Percentiles rank a stretch among this genome's conserved stretches.
Conservation (phyloP, 106 monocot species). For the Dioscorea alata region DNA sequence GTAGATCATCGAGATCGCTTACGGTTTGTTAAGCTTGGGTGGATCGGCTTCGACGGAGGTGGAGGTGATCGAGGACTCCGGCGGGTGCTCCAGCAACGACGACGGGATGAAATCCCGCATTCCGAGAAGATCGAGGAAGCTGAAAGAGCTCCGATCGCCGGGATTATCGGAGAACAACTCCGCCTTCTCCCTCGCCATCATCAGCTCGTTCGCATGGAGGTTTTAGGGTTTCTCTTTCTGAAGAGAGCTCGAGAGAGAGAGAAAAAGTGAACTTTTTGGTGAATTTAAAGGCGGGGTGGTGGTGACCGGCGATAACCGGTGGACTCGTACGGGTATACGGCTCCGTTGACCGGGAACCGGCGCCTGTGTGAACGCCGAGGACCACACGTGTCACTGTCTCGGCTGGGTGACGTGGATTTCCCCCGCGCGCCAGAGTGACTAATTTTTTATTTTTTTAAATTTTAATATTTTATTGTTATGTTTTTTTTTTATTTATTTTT, state of each 20-base stretch:
- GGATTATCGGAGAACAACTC: constrained; percentile 14
- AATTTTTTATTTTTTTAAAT: too few species aligned
- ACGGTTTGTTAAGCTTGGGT: constrained; percentile 8
- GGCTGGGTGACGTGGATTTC: not conserved
- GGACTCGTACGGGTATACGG: constrained; percentile 16
- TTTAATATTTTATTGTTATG: too few species aligned
- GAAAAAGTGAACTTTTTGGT: not conserved
- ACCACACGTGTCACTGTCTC: not conserved
- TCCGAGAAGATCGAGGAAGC: constrained; percentile 46
- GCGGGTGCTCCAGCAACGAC: constrained; percentile 8
- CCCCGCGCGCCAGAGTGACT: too few species aligned
- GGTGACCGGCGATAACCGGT: constrained; percentile 31
- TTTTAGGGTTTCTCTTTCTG: too few species aligned
- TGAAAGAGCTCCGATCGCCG: constrained; percentile 8
- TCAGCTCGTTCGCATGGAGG: constrained; percentile 8
- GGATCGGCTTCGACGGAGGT: constrained; percentile 28
- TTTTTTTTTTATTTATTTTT: too few species aligned
- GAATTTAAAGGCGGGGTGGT: not conserved
- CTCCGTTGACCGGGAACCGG: not conserved
- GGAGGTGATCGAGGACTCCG: constrained; percentile 31
- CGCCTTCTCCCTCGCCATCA: constrained; percentile 23
- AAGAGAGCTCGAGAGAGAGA: constrained; percentile 2
- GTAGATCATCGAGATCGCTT: too few species aligned
- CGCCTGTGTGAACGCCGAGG: not conserved
- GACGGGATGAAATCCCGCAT: constrained; percentile 8